Conservation (phyloP, 495 filamentous ascomycete species). For the Talaromyces trachyspermus region DNA sequence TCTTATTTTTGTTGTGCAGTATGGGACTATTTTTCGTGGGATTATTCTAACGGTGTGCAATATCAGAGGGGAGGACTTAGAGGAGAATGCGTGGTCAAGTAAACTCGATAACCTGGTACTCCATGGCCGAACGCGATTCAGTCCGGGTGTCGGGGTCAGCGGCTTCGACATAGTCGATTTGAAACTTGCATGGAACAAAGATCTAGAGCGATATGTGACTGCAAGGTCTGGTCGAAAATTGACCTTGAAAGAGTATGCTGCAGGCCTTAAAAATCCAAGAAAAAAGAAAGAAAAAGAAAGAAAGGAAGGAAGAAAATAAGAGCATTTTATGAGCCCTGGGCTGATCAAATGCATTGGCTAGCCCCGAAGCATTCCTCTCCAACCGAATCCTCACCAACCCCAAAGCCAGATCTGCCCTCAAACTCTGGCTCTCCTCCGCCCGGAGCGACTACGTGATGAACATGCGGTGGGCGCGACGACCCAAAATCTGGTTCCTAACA, state of each 20-base stretch:
- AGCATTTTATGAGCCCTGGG: neutral
- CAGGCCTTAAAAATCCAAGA: neutral
- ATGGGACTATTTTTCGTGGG: no score
- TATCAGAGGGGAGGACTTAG: slow-evolving; percentile 14
- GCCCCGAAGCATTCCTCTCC: slow-evolving; percentile 17
- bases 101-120: slow-evolving; percentile 15
- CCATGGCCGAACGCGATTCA: slow-evolving; percentile 14
- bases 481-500: slow-evolving; percentile 21
- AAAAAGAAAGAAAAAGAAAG: neutral
- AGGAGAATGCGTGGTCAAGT: slow-evolving; percentile 14
- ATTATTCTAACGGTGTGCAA: neutral
- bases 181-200: slow-evolving; percentile 19
- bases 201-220: slow-evolving; percentile 16
- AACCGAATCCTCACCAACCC: slow-evolving; percentile 12
- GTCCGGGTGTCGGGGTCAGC: slow-evolving; percentile 13
- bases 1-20: neutral
- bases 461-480: slow-evolving; percentile 21
- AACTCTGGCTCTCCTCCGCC: slow-evolving; percentile 21
- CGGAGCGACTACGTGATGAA: slow-evolving; percentile 16
- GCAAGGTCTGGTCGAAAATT: slow-evolving; percentile 14
- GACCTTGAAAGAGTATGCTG: slow-evolving; percentile 18
- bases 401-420: slow-evolving; percentile 16
- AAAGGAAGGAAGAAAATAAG: neutral
- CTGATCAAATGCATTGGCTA: neutral
- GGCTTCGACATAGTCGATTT: slow-evolving; percentile 19